Percentiles rank a stretch among this genome's conserved stretches.
These are phyloP conservation scores for Leptosphaerulina australis DNA, from an alignment of 2,329 filamentous ascomycete species.

Conservation along the genomic window DNA sequence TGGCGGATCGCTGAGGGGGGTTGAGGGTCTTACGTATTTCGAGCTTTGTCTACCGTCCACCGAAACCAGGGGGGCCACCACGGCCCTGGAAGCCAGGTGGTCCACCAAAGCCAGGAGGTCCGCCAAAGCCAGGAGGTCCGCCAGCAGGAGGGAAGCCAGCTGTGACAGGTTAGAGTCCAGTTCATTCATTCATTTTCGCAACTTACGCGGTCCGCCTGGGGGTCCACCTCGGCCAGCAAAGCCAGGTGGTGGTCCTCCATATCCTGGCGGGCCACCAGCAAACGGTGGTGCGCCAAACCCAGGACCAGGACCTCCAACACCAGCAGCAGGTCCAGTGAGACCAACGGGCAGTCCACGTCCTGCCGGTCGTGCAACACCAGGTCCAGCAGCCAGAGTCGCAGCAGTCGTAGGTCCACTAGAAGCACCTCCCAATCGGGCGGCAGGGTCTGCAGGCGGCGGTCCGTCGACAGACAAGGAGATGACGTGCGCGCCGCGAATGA, in stretches of 20 bases:
- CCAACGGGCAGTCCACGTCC: slow-evolving; percentile 84
- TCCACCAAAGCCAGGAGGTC: slow-evolving; percentile 56
- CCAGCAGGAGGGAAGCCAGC: slow-evolving; percentile 54
- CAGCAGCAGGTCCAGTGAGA: slow-evolving; percentile 85
- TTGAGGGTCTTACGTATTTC: not conserved
- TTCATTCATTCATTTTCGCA: not conserved
- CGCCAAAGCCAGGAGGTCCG: slow-evolving; percentile 56
- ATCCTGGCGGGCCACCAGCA: slow-evolving; percentile 46
- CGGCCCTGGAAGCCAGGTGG: slow-evolving; percentile 30
- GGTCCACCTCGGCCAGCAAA: slow-evolving; percentile 50
- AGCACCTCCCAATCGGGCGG: slow-evolving; percentile 80
- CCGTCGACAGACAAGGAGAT: slow-evolving; percentile 95
- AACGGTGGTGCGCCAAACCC: slow-evolving; percentile 56
- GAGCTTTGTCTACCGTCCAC: slow-evolving; percentile 28
- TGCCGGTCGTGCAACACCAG: slow-evolving; percentile 88
- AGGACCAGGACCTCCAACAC: slow-evolving; percentile 80
- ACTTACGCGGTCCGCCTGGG: slow-evolving; percentile 47
- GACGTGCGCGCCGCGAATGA: slow-evolving; percentile 92
- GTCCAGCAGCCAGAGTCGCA: slow-evolving; percentile 71
- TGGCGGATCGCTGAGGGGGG: slow-evolving; percentile 1
- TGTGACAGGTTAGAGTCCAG: slow-evolving; percentile 31
- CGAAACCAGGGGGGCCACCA: slow-evolving; percentile 40
- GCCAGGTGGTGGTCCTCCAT: slow-evolving; percentile 45
- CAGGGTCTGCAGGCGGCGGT: slow-evolving; percentile 91
- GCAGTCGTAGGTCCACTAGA: slow-evolving; percentile 70